These are phyloP conservation scores for Myriosclerotinia scirpicola DNA, from an alignment of 2,329 filamentous ascomycete species.

Conservation along the genomic window DNA sequence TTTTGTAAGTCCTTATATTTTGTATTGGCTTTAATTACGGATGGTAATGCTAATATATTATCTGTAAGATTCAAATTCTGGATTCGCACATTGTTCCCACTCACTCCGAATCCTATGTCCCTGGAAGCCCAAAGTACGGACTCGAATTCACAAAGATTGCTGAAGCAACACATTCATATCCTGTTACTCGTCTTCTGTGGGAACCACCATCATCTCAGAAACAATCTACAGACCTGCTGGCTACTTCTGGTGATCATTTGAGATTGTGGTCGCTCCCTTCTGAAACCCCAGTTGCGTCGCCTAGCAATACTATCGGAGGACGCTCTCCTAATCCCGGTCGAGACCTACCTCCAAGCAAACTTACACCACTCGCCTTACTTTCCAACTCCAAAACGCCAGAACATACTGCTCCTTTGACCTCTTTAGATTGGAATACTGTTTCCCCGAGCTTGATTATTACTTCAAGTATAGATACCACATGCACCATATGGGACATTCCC, in stretches of 20 bases:
- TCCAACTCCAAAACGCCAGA: slow-evolving; percentile 99
- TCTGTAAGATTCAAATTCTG: slow-evolving; percentile 87
- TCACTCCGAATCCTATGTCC: slow-evolving; percentile 64
- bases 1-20: slow-evolving; percentile 62
- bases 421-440: slow-evolving; percentile 96
- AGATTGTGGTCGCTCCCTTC: slow-evolving; percentile 89
- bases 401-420: slow-evolving; percentile 94
- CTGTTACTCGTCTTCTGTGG: slow-evolving; percentile 92
- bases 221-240: slow-evolving; percentile 89
- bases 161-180: slow-evolving; percentile 96
- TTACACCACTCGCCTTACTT: slow-evolving; percentile 87
- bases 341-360: slow-evolving; percentile 67
- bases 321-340: slow-evolving; percentile 60
- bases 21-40: background rate
- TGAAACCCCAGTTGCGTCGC: slow-evolving; percentile 54
- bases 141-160: slow-evolving; percentile 92
- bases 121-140: slow-evolving; percentile 69
- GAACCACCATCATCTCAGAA: slow-evolving; percentile 94
- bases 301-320: slow-evolving; percentile 64
- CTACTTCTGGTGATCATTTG: slow-evolving; percentile 92
- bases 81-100: slow-evolving; percentile 79
- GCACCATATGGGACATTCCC: slow-evolving; percentile 99
- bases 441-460: slow-evolving; percentile 98
- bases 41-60: background rate
- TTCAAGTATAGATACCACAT: slow-evolving; percentile 97